These are phyloP conservation scores for Solanum hybrid DNA, from an alignment of 305 asterid genomes.

Conservation along the genomic window DNA sequence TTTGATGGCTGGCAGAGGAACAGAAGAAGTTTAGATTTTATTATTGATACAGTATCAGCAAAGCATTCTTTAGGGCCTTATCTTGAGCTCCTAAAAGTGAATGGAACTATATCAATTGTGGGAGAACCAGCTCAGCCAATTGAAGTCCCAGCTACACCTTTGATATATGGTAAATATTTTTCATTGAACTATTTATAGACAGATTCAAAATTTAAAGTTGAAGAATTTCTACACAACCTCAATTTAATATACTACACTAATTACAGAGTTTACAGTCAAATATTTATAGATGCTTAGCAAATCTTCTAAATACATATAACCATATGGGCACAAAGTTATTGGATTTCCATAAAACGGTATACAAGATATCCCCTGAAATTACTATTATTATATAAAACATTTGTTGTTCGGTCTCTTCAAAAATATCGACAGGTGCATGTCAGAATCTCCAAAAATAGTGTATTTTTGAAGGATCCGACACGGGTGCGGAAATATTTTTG, in stretches of 20 bases:
- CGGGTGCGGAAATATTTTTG: no score
- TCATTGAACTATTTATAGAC: no score
- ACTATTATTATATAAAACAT: not conserved
- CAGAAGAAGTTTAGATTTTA: slow-evolving; percentile 5
- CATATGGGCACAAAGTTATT: not conserved
- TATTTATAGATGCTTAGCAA: no score
- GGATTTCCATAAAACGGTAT: not conserved
- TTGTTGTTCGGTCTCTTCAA: not conserved
- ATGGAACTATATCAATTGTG: slow-evolving; percentile 1
- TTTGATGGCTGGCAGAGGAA: not conserved
- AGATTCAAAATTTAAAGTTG: not conserved
- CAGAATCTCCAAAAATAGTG: not conserved
- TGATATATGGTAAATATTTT: not conserved
- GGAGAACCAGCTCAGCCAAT: slow-evolving; percentile 6
- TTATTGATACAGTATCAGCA: slow-evolving; percentile 3
- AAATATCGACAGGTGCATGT: not conserved
- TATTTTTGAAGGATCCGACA: not conserved
- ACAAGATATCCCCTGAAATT: not conserved
- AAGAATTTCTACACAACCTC: not conserved
- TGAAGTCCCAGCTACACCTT: slow-evolving; percentile 3
- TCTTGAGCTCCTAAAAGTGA: slow-evolving; percentile 8
- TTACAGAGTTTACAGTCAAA: no score
- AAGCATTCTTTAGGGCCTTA: slow-evolving; percentile 6
- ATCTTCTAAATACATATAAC: not conserved
- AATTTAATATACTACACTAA: not conserved